Evolutionary conservation across 148 eudicot genomes (phyloP).

Genomic region (Camellia granthamiana): DNA sequence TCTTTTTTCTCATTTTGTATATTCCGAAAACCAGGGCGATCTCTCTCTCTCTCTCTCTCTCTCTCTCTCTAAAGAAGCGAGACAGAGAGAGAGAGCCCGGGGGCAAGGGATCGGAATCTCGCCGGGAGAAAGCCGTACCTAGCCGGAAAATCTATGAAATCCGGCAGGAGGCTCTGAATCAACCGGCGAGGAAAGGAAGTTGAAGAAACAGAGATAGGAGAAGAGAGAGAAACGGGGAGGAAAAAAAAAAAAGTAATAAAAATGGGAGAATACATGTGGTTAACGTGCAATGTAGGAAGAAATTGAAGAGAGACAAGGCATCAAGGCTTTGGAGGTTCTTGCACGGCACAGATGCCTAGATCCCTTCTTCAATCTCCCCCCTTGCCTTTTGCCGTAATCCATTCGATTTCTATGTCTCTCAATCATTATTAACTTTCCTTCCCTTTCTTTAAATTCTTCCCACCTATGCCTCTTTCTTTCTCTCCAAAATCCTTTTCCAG

Average conservation of each 20-base stretch:
- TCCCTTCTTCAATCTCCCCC: slow-evolving; percentile 40
- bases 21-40: background rate
- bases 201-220: background rate
- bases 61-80: slow-evolving; percentile 1
- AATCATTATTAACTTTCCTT: background rate
- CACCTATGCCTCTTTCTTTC: background rate
- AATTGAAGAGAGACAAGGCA: slow-evolving; percentile 22
- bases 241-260: background rate
- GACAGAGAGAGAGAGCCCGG: background rate
- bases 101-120: slow-evolving; percentile 19
- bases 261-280: slow-evolving; percentile 27
- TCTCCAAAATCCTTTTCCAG: background rate
- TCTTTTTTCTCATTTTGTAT: background rate
- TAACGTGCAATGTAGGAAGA: slow-evolving; percentile 69
- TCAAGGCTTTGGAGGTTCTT: slow-evolving; percentile 52
- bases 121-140: slow-evolving; percentile 1
- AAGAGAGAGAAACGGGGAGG: background rate
- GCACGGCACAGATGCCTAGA: slow-evolving; percentile 75
- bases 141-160: slow-evolving; percentile 23
- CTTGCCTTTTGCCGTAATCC: slow-evolving; percentile 72
- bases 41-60: slow-evolving; percentile 3
- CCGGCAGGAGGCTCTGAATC: slow-evolving; percentile 15
- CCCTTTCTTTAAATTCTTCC: slow-evolving; percentile 4
- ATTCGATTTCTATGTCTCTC: slow-evolving; percentile 39
- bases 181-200: background rate